Percentiles rank a stretch among this genome's conserved stretches.
These are phyloP conservation scores for Wickerhamomyces canadensis DNA, from an alignment of 805 yeast species.

Conservation along the genomic window DNA sequence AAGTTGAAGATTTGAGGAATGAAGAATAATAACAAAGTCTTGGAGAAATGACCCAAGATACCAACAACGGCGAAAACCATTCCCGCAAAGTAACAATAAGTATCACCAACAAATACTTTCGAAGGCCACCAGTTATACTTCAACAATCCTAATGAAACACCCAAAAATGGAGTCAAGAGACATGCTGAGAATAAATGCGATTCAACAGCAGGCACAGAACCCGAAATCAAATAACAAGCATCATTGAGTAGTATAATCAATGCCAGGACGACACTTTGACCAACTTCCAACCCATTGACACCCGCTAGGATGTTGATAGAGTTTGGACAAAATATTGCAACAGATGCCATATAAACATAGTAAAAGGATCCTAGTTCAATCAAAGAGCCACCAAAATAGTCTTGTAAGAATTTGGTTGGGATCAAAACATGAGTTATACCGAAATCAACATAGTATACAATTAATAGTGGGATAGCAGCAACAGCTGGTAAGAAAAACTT, in stretches of 20 bases:
- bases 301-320: conserved; percentile 96
- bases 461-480: conserved; percentile 84
- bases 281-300: conserved; percentile 93
- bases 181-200: conserved; percentile 80
- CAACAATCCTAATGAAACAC: conserved; percentile 73
- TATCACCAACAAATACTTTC: conserved; percentile 92
- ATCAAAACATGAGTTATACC: conserved; percentile 84
- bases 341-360: conserved; percentile 84
- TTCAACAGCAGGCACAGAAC: conserved; percentile 55
- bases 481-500: conserved; percentile 93
- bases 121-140: conserved; percentile 90
- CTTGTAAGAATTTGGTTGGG: conserved; percentile 56
- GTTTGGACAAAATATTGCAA: conserved; percentile 92
- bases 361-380: conserved; percentile 77
- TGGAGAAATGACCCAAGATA: conserved; percentile 92
- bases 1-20: conserved; percentile 91
- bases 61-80: conserved; percentile 98
- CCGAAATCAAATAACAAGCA: conserved; percentile 53
- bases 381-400: conserved; percentile 31
- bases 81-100: conserved; percentile 96
- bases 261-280: conserved; percentile 82
- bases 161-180: conserved; percentile 78
- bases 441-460: conserved; percentile 90
- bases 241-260: conserved; percentile 72
- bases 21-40: conserved; percentile 80